phyloP scores from a whole-genome alignment of 257 asterid genomes.

The Fraxinus cuspidata region DNA sequence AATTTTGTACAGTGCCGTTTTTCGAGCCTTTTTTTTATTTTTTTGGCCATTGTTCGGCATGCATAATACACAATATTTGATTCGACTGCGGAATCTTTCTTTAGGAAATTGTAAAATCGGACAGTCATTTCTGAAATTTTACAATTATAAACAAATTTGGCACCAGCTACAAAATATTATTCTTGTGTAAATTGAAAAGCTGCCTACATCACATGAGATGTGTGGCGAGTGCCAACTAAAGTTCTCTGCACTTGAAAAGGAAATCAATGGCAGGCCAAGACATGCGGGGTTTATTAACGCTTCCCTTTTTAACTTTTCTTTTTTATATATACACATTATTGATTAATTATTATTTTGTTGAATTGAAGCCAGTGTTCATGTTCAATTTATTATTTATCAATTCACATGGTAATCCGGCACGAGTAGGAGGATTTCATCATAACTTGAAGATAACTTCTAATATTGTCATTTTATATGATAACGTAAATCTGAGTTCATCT shows the following conservation, averaged over 20 bases:
- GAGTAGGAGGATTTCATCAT: constrained; percentile 21
- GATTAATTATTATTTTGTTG: neutral
- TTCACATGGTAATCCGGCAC: constrained; percentile 32
- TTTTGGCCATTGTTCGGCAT: too few species aligned
- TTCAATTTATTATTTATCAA: neutral
- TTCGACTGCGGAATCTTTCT: too few species aligned
- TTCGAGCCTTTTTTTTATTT: too few species aligned
- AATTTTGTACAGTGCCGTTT: too few species aligned
- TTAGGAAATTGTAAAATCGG: too few species aligned
- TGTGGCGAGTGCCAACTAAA: constrained; percentile 38
- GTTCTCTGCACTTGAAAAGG: constrained; percentile 31
- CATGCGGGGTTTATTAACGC: constrained; percentile 22
- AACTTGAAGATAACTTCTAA: neutral
- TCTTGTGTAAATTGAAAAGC: constrained; percentile 31
- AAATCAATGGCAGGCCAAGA: constrained; percentile 27
- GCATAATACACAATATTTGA: too few species aligned
- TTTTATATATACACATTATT: neutral
- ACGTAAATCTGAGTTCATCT: too few species aligned
- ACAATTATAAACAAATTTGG: too few species aligned
- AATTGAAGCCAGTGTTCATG: constrained; percentile 10
- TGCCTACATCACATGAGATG: constrained; percentile 44
- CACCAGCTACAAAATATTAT: too few species aligned
- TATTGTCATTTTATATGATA: too few species aligned
- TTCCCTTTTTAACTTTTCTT: neutral
- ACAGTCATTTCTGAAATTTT: too few species aligned